phyloP scores from a whole-genome alignment of 177 flowering plant species.

The Telopea speciosissima region DNA sequence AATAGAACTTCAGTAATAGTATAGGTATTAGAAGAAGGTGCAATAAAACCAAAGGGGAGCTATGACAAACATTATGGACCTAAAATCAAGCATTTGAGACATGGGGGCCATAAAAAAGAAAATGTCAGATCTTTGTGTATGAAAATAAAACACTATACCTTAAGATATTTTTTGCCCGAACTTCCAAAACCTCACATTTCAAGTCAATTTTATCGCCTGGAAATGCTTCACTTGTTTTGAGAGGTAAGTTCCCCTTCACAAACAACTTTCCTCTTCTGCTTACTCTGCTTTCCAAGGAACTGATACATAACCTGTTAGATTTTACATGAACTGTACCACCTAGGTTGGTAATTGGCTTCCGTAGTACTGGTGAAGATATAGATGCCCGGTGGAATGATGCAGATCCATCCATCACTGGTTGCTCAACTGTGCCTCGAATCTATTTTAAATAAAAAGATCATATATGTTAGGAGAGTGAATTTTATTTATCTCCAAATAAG shows the following conservation, averaged over 20 bases:
- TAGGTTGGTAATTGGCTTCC: slow-evolving; percentile 83
- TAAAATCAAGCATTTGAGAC: neutral
- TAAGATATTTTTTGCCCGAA: slow-evolving; percentile 79
- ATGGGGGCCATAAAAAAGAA: no score
- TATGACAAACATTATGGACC: neutral
- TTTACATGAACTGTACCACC: slow-evolving; percentile 86
- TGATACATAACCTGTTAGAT: slow-evolving; percentile 78
- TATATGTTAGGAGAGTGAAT: neutral
- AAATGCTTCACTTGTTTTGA: slow-evolving; percentile 59
- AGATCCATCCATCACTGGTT: slow-evolving; percentile 87
- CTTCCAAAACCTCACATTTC: slow-evolving; percentile 95
- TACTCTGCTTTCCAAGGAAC: slow-evolving; percentile 79
- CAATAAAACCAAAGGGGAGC: neutral
- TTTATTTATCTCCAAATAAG: neutral
- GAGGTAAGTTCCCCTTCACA: slow-evolving; percentile 81
- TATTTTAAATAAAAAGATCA: slow-evolving; percentile 18
- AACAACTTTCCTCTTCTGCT: slow-evolving; percentile 84
- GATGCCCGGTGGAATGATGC: slow-evolving; percentile 95
- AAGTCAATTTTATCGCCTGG: slow-evolving; percentile 80
- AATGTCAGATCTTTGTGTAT: neutral
- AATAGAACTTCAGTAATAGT: neutral
- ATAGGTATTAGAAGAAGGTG: neutral
- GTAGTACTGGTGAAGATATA: slow-evolving; percentile 83
- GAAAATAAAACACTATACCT: slow-evolving; percentile 40
- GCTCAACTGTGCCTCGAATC: slow-evolving; percentile 98